phyloP scores from a whole-genome alignment of 1,284 basidiomycete species.

The Peniophora sp. region DNA sequence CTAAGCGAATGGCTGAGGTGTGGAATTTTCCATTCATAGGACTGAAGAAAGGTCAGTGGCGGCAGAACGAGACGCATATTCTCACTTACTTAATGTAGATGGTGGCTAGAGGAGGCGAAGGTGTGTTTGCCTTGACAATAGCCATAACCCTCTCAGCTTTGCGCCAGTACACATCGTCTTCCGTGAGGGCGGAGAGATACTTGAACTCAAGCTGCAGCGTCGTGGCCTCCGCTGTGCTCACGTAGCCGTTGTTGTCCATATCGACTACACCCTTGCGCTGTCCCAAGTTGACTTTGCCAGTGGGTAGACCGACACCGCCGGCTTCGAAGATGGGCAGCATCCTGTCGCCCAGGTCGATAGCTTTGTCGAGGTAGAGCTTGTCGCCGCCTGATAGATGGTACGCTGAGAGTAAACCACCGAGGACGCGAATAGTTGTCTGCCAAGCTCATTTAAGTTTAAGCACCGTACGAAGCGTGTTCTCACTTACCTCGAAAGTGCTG shows the following conservation, averaged over 20 bases:
- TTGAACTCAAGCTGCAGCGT: slow-evolving; percentile 87
- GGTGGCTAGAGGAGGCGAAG: slow-evolving; percentile 70
- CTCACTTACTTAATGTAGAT: slow-evolving; percentile 72
- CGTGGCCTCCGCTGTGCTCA: slow-evolving; percentile 80
- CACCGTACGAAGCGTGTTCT: background rate
- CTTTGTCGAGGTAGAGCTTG: slow-evolving; percentile 64
- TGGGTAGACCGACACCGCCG: slow-evolving; percentile 67
- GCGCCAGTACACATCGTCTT: slow-evolving; percentile 74
- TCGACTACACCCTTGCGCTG: slow-evolving; percentile 60
- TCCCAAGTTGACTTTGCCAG: slow-evolving; percentile 73
- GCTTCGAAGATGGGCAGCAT: slow-evolving; percentile 84
- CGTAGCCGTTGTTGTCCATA: slow-evolving; percentile 53
- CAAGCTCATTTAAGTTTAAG: slow-evolving; percentile 5
- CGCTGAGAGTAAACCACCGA: slow-evolving; percentile 81
- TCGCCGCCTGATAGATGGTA: slow-evolving; percentile 67
- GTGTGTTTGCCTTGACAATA: slow-evolving; percentile 54
- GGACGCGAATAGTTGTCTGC: slow-evolving; percentile 73
- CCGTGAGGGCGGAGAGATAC: slow-evolving; percentile 79
- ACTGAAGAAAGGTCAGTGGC: slow-evolving; percentile 25
- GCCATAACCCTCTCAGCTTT: slow-evolving; percentile 81
- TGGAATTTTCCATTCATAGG: slow-evolving; percentile 64
- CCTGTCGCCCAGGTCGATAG: slow-evolving; percentile 77
- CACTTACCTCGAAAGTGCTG: slow-evolving; percentile 85
- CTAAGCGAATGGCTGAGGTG: slow-evolving; percentile 76
- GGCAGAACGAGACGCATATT: slow-evolving; percentile 4